phyloP scores from a whole-genome alignment of 768 basidiomycete species.

The Tricholoma bakamatsutake region DNA sequence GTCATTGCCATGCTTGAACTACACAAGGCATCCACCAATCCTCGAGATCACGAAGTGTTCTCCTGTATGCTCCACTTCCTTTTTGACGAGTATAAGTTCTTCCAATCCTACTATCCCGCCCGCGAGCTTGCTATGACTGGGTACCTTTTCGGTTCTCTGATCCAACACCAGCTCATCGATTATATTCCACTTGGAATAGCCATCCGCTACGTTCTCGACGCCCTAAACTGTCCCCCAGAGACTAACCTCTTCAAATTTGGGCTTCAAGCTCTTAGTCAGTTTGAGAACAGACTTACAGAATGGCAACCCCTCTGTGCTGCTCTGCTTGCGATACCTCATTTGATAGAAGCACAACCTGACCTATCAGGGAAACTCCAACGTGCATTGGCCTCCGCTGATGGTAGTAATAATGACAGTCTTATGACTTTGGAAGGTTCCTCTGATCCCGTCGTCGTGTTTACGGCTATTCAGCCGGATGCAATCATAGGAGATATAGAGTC shows the following conservation, averaged over 20 bases:
- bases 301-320: slow-evolving; percentile 93
- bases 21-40: slow-evolving; percentile 75
- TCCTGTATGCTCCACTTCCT: slow-evolving; percentile 99
- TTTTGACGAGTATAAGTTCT: slow-evolving; percentile 99
- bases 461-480: slow-evolving; percentile 67
- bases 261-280: slow-evolving; percentile 81
- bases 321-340: slow-evolving; percentile 78
- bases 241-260: slow-evolving; percentile 96
- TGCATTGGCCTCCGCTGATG: slow-evolving; percentile 54
- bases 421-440: slow-evolving; percentile 23
- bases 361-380: slow-evolving; percentile 66
- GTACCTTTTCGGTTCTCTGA: slow-evolving; percentile 92
- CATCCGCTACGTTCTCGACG: slow-evolving; percentile 93
- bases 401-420: slow-evolving; percentile 33
- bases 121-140: slow-evolving; percentile 95
- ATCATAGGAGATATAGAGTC: slow-evolving; percentile 54
- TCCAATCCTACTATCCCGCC: slow-evolving; percentile 91
- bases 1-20: slow-evolving; percentile 85
- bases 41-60: slow-evolving; percentile 91
- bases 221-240: slow-evolving; percentile 84
- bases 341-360: slow-evolving; percentile 83
- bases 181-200: slow-evolving; percentile 94
- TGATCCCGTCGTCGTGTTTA: slow-evolving; percentile 59
- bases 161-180: slow-evolving; percentile 89
- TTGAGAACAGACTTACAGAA: slow-evolving; percentile 81